phyloP scores from a whole-genome alignment of 106 monocot species.

The Allium fistulosum region DNA sequence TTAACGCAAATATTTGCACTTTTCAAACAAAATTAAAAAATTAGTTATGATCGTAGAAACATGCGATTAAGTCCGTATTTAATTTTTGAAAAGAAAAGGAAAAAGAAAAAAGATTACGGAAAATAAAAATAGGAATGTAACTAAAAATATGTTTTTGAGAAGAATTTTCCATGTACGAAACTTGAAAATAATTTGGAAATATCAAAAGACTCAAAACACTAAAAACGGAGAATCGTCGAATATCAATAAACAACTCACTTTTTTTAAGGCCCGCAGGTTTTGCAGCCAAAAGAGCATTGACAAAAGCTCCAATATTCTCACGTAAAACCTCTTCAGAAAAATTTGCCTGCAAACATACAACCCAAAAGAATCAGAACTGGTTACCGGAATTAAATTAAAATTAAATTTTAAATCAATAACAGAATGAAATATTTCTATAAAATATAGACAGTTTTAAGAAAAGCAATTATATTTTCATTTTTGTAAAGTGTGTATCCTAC shows the following conservation, averaged over 20 bases:
- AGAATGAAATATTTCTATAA: slow-evolving; percentile 1
- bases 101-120: no score
- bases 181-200: neutral
- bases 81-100: no score
- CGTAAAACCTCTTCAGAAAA: slow-evolving; percentile 66
- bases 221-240: no score
- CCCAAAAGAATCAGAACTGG: neutral
- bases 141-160: no score
- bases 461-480: neutral
- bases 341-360: slow-evolving; percentile 43
- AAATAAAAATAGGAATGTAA: no score
- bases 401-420: neutral
- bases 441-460: neutral
- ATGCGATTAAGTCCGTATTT: no score
- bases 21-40: no score
- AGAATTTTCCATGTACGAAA: no score
- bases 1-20: no score
- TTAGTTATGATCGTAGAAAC: no score
- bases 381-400: neutral
- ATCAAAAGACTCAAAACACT: neutral
- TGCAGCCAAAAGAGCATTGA: slow-evolving; percentile 80
- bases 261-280: slow-evolving; percentile 91
- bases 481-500: neutral
- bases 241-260: slow-evolving; percentile 32
- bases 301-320: slow-evolving; percentile 94